These are phyloP conservation scores for Leccinum truebloodii DNA, from an alignment of 768 basidiomycete genomes.

Conservation along the genomic window DNA sequence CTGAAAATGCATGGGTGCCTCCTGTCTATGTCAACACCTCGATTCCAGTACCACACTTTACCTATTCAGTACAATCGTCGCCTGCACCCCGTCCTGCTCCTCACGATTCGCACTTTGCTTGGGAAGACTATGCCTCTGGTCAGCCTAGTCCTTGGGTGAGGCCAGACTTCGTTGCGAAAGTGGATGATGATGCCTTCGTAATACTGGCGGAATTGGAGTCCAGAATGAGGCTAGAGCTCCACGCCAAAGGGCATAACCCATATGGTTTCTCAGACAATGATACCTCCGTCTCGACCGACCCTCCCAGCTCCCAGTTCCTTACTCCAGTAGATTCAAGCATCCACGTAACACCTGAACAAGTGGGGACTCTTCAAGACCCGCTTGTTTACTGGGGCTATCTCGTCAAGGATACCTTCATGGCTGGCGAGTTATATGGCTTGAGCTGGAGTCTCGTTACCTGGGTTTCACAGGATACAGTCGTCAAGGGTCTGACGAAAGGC, in stretches of 20 bases:
- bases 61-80: constrained; percentile 63
- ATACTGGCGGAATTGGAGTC: constrained; percentile 94
- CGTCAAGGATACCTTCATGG: constrained; percentile 94
- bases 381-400: constrained; percentile 89
- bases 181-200: constrained; percentile 94
- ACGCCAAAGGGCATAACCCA: constrained; percentile 40
- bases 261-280: constrained; percentile 20
- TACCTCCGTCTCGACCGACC: constrained; percentile 6
- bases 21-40: constrained; percentile 59
- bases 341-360: constrained; percentile 9
- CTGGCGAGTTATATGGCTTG: constrained; percentile 88
- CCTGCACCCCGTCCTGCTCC: constrained; percentile 62
- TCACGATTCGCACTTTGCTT: constrained; percentile 68
- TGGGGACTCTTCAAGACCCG: constrained; percentile 49
- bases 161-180: constrained; percentile 92
- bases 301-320: not conserved
- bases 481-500: constrained; percentile 69
- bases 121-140: constrained; percentile 46
- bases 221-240: constrained; percentile 77
- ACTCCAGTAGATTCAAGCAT: not conserved
- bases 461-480: constrained; percentile 71
- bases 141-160: constrained; percentile 67
- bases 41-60: constrained; percentile 47
- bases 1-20: constrained; percentile 91
- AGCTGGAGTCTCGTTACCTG: constrained; percentile 88